Evolutionary conservation across 108 stramenopile species (phyloP).

Genomic region (Mediolabrus comicus): DNA sequence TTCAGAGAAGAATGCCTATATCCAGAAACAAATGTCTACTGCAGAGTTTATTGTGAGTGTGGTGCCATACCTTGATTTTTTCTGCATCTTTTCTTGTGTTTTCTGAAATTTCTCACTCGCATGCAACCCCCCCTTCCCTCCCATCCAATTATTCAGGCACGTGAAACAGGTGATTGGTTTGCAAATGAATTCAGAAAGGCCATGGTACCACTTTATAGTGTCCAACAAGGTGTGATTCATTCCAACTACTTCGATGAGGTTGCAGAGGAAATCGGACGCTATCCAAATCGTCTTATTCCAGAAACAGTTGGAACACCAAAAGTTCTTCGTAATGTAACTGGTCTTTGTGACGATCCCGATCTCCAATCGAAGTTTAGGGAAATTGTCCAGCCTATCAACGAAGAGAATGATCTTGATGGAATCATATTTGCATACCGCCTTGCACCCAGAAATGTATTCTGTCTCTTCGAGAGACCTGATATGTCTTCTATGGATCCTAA

Average conservation of each 20-base stretch:
- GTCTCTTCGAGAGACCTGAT: too few relatives aligned
- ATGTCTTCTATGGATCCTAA: too few relatives aligned
- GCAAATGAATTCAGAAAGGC: conserved; percentile 23
- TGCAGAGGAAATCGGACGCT: conserved; percentile 11
- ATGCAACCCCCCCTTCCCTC: too few relatives aligned
- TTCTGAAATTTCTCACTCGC: too few relatives aligned
- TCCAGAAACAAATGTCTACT: conserved; percentile 9
- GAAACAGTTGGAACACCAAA: background rate
- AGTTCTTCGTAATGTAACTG: conserved; percentile 9
- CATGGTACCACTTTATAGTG: conserved; percentile 30
- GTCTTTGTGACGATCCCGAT: background rate
- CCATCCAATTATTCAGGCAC: conserved; percentile 17
- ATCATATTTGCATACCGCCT: too few relatives aligned
- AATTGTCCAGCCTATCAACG: background rate
- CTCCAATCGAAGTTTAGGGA: background rate
- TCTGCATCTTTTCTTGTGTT: background rate
- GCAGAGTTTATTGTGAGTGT: conserved; percentile 33
- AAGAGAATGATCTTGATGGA: background rate
- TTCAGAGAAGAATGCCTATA: conserved; percentile 2
- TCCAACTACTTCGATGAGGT: conserved; percentile 20
- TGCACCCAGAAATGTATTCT: too few relatives aligned
- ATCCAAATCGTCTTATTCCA: conserved; percentile 6
- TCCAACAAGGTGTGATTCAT: conserved; percentile 22
- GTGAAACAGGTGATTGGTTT: conserved; percentile 29
- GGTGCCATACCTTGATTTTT: too few relatives aligned